Evolutionary conservation across 139 green algal genomes (phyloP).

Genomic region (Asterochloris erici): DNA sequence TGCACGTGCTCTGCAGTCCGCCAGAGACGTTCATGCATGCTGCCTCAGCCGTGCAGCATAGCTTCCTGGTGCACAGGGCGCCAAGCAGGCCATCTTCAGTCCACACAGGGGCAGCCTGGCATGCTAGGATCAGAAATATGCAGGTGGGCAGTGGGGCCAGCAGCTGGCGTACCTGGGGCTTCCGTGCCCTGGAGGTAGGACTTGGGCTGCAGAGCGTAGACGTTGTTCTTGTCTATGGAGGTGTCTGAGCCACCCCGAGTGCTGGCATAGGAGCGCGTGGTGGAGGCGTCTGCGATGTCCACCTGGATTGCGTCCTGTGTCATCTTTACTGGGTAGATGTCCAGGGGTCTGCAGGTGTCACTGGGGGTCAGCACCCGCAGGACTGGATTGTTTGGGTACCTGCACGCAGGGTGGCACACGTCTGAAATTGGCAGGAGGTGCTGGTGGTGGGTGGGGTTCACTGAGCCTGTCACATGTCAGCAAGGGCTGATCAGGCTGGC

Average conservation of each 20-base stretch:
- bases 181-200: conserved; percentile 76
- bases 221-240: conserved; percentile 92
- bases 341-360: conserved; percentile 52
- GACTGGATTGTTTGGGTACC: conserved; percentile 91
- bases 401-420: conserved; percentile 9
- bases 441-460: too few relatives aligned
- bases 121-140: not conserved
- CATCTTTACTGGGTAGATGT: conserved; percentile 85
- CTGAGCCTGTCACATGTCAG: too few relatives aligned
- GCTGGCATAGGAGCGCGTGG: conserved; percentile 9
- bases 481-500: too few relatives aligned
- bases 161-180: not conserved
- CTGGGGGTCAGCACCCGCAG: conserved; percentile 78
- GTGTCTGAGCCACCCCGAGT: conserved; percentile 66
- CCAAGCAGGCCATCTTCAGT: not conserved
- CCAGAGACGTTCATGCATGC: not conserved
- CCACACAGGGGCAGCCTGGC: not conserved
- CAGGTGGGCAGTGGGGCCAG: not conserved
- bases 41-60: not conserved
- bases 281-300: conserved; percentile 42
- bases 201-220: conserved; percentile 80
- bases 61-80: not conserved
- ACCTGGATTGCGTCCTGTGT: conserved; percentile 67
- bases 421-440: conserved; percentile 34
- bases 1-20: not conserved